Percentiles rank a stretch among this genome's conserved stretches.
Evolutionary conservation across 164 flowering plant species (phyloP).

Genomic region (Cinnamomum chago): DNA sequence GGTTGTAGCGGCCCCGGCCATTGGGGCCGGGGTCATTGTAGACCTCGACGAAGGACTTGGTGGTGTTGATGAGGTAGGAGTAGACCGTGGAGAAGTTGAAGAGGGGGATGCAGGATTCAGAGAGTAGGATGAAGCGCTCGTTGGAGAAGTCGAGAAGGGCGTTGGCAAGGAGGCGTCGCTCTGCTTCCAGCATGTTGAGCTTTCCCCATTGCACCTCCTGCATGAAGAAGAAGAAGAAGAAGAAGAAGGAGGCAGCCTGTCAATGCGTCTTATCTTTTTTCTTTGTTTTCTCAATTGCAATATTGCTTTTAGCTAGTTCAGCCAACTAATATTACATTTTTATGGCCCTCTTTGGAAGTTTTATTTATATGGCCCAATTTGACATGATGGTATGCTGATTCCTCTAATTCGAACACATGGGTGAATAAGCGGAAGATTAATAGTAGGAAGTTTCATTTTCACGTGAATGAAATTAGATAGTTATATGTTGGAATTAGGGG

Average conservation of each 20-base stretch:
- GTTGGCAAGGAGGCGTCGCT: constrained; percentile 66
- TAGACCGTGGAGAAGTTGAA: constrained; percentile 69
- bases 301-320: too few relatives aligned
- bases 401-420: too few relatives aligned
- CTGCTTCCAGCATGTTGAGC: constrained; percentile 69
- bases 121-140: constrained; percentile 71
- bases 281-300: not conserved
- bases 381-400: too few relatives aligned
- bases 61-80: constrained; percentile 57
- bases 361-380: too few relatives aligned
- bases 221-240: not conserved
- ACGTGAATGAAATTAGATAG: too few relatives aligned
- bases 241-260: not conserved
- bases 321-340: too few relatives aligned
- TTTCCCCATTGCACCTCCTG: constrained; percentile 76
- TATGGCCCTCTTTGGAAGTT: too few relatives aligned
- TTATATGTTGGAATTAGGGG: too few relatives aligned
- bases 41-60: constrained; percentile 37
- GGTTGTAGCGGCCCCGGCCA: constrained; percentile 62
- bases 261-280: too few relatives aligned
- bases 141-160: constrained; percentile 72
- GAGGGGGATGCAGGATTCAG: constrained; percentile 83
- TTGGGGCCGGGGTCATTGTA: constrained; percentile 44
- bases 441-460: too few relatives aligned
- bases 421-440: too few relatives aligned